These are phyloP conservation scores for Paecilomyces sp. DNA, from an alignment of 2,329 filamentous ascomycete species.

Conservation along the genomic window DNA sequence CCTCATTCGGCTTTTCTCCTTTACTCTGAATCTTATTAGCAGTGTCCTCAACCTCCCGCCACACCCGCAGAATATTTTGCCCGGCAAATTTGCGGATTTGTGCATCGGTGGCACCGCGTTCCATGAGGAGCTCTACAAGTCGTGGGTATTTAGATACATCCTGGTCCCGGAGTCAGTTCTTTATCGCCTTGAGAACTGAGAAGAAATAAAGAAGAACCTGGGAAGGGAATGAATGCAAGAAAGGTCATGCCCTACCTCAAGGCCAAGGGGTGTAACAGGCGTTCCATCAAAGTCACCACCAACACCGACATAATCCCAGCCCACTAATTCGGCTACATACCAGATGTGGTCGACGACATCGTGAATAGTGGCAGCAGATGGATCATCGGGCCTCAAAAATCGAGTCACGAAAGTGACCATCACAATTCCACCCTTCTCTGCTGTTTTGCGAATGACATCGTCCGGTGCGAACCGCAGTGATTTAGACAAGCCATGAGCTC, in stretches of 20 bases:
- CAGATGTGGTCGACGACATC: slow-evolving; percentile 32
- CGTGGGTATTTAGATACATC: slow-evolving; percentile 2
- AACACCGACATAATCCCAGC: slow-evolving; percentile 28
- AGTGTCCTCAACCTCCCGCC: slow-evolving; percentile 11
- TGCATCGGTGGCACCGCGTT: slow-evolving; percentile 32
- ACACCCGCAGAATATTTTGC: slow-evolving; percentile 28
- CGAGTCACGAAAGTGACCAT: slow-evolving; percentile 35
- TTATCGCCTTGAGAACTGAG: too few relatives aligned
- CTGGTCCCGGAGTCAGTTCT: background rate
- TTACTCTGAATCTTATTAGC: slow-evolving; percentile 8
- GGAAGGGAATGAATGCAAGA: too few relatives aligned
- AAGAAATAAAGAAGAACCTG: too few relatives aligned
- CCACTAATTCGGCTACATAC: slow-evolving; percentile 22
- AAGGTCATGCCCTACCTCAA: slow-evolving; percentile 9
- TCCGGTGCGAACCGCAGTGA: slow-evolving; percentile 37
- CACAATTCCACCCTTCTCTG: slow-evolving; percentile 32
- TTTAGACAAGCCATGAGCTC: slow-evolving; percentile 13
- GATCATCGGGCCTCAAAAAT: slow-evolving; percentile 20
- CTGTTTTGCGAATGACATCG: slow-evolving; percentile 28
- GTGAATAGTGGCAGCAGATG: slow-evolving; percentile 24
- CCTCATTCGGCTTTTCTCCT: slow-evolving; percentile 13
- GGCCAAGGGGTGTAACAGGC: slow-evolving; percentile 10
- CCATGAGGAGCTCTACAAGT: slow-evolving; percentile 15
- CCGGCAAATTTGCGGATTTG: slow-evolving; percentile 30
- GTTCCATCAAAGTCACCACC: slow-evolving; percentile 28